phyloP scores from a whole-genome alignment of 192 early-diverging fungal genomes.

The Coemansia sp. region DNA sequence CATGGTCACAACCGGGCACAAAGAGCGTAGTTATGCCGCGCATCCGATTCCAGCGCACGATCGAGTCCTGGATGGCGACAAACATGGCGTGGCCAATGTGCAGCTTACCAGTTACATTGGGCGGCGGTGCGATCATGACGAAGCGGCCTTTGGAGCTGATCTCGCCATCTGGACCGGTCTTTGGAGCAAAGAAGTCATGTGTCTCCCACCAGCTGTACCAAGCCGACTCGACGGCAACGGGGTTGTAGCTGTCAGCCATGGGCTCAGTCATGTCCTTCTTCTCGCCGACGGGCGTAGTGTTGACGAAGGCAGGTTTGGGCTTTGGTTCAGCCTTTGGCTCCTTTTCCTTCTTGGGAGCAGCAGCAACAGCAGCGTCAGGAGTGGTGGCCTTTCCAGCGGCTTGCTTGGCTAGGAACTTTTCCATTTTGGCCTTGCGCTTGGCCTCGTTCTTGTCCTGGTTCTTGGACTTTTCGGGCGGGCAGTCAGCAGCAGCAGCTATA shows the following conservation, averaged over 20 bases:
- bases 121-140: conserved; percentile 95
- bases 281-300: conserved; percentile 84
- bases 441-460: conserved; percentile 83
- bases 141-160: conserved; percentile 78
- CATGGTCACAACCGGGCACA: conserved; percentile 96
- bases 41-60: conserved; percentile 98
- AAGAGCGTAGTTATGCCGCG: conserved; percentile 93
- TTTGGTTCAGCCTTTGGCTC: conserved; percentile 59
- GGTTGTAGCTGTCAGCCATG: conserved; percentile 86
- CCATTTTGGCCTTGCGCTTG: too few species aligned
- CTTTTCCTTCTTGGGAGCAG: conserved; percentile 58
- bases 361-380: conserved; percentile 5
- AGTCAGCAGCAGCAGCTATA: background rate
- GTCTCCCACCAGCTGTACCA: conserved; percentile 99
- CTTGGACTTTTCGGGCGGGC: conserved; percentile 62
- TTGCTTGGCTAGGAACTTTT: conserved; percentile 67
- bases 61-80: conserved; percentile 90
- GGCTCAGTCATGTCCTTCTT: conserved; percentile 79
- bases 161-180: conserved; percentile 59
- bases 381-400: conserved; percentile 45
- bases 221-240: conserved; percentile 87
- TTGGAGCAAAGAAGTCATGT: conserved; percentile 88
- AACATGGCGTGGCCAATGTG: conserved; percentile 96
- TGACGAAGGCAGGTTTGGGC: conserved; percentile 65
- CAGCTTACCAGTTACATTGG: conserved; percentile 98